Evolutionary conservation across 2,329 filamentous ascomycete genomes (phyloP), one percentile per base, ranked within the genome.

Genomic region (Trichophaea hybrida): DNA sequence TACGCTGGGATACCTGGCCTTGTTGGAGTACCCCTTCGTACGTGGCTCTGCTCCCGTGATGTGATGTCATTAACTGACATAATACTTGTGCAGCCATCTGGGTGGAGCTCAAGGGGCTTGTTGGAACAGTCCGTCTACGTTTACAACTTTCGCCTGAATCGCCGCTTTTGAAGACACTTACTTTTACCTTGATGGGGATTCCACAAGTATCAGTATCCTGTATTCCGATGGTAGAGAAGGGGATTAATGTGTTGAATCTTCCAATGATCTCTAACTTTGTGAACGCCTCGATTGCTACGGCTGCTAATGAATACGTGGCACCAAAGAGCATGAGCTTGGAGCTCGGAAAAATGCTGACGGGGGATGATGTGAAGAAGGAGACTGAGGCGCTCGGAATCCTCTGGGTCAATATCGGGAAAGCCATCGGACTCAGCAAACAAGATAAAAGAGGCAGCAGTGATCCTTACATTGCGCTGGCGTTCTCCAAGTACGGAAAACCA

Each of bases 241-340:
- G 89, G 1, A 83, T 94, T 62, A 97, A 97, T 67, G 82, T 97
- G 50, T 75, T 97, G 32, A 95, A 97, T 67, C 75, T 97, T 7
- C 91, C 91, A 0, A 72, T 97, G 40, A 96, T 97, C 68, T 94
- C 88, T 12, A 94, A 94, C 68, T 97, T 98, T 70, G 91, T 96
- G 72, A 95, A 96, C 73, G 95, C 90, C 74, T 88, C 91, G 4
- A 94, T 97, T 67, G 83, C 83, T 40, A 83, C 93, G 0, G 88
- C 90, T 0, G 85, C 86, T 2, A 86, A 83, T 69, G 85, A 95
- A 80, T 96, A 96, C 64, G 89, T 96, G 32, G 91, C 91, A 1
- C 91, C 91, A 6, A 96, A 96, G 73, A 93, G 85, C 8, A 84
- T 97, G 84, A 65, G 88, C 0, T 78, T 97, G 51, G 91, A 98